Evolutionary conservation across 495 filamentous ascomycete species (phyloP), one percentile per base, ranked within the genome.

Genomic region (Ascodesmis nigricans): DNA sequence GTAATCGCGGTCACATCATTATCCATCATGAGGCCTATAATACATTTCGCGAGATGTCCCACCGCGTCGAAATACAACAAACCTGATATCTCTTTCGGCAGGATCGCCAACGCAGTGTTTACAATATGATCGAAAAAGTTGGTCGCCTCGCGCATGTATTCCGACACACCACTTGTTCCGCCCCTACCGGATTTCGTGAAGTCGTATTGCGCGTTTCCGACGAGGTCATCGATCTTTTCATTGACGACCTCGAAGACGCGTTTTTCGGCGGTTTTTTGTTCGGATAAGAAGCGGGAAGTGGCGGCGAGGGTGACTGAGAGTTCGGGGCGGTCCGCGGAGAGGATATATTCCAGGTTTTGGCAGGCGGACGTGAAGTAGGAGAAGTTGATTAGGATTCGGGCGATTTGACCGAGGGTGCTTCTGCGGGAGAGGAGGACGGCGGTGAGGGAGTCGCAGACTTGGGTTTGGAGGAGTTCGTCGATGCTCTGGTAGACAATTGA

Each of bases 181-280:
- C n/a, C n/a, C n/a, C n/a, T n/a, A n/a, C n/a, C n/a, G n/a, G n/a
- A n/a, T n/a, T n/a, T n/a, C 58, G 69, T 78, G 82, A 87, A 99
- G 50, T 95, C 76, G 46, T 95, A 99, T 50, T 95, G 90, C 20
- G 87, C 83, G 0, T 80, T 91, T 47, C 90, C 83, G 21, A 99
- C 76, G 17, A 99, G 69, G 50, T 95, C 90, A 45, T 95, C 84
- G 43, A 99, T 93, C 54, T 99, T 99, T 29, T 78, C 90, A 54
- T 95, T 93, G 29, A 99, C 87, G 0, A 99, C 65, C 56, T 95
- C 90, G 50, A 99, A 99, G 32, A 99, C 92, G 10, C 87, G 75
- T 55, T 93, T 91, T 46, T 92, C 83, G 5, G 87, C 87, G 1
- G 77, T 81, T 58, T 91, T 92, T 57, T 91, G 92, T 48, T 91